These are phyloP conservation scores for Silene vulgaris DNA, from an alignment of 179 eudicot genomes.

Conservation along the genomic window DNA sequence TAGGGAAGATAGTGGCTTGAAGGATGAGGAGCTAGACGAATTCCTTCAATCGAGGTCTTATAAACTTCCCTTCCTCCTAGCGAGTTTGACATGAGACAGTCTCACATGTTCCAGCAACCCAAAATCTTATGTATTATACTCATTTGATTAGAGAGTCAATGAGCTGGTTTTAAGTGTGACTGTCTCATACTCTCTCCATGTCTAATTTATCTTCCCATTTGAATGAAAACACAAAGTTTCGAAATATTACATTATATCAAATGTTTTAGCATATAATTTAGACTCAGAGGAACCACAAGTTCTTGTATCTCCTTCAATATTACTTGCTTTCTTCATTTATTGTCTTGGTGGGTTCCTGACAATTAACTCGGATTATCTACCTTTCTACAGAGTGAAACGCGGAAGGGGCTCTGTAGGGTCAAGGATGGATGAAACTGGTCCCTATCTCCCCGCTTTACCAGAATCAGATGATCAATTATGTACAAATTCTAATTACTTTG, in stretches of 20 bases:
- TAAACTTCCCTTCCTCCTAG: conserved; percentile 11
- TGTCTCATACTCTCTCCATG: not conserved
- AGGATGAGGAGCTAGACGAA: conserved; percentile 71
- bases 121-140: not conserved
- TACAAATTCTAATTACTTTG: conserved; percentile 16
- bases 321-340: not conserved
- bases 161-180: too few species aligned
- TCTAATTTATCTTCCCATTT: not conserved
- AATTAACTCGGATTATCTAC: conserved; percentile 6
- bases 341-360: conserved; percentile 3
- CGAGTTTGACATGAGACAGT: conserved; percentile 1
- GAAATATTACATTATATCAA: too few species aligned
- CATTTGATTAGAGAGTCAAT: too few species aligned
- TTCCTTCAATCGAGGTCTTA: conserved; percentile 69
- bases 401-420: conserved; percentile 92
- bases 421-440: conserved; percentile 95
- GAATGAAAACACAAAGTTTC: not conserved
- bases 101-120: not conserved
- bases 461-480: conserved; percentile 30
- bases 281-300: too few species aligned
- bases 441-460: conserved; percentile 46
- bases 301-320: not conserved
- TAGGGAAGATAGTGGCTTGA: conserved; percentile 52
- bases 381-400: conserved; percentile 63
- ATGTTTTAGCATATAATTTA: too few species aligned